Base-by-base conservation (phyloP, 2,329 filamentous ascomycete genomes). In the Apiospora saccharicola region DNA sequence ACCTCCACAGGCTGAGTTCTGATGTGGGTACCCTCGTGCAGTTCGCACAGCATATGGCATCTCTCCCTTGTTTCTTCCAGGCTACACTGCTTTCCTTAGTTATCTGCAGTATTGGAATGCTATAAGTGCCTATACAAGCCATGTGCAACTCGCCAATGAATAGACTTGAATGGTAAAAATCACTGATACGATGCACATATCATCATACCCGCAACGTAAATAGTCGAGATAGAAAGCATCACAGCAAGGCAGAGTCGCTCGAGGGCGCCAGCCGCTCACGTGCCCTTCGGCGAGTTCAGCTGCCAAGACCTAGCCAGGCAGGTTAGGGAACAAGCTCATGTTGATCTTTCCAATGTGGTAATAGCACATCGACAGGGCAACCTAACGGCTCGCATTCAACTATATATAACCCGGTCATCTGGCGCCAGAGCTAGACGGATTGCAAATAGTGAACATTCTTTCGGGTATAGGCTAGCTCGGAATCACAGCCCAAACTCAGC, bases 231-330 rank as follows among this genome's bases (percentile, higher is more conserved):
- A 6, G 22, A 7, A 8, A 41, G 37, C 37, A 41, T n/a, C 34
- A 13, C 22, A 7, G 41, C 34, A 64, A 64, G 34, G 34, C 57
- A 64, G 57, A 24, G 34, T 41, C 10, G 22, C 13, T 16, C 22
- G 53, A 34, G 57, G 3, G n/a, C 19, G 34, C 57, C 10, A 41
- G 57, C 57, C 57, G 12, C 57, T 64, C 57, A 41, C 57, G 57
- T 64, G 57, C 57, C 22, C 19, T 5, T 37, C 12, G 19, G n/a
- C 30, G 6, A 41, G 57, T 64, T 64, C 57, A 64, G 57, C 53
- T 61, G 53, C 53, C 53, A 61, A 61, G 53, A 61, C 53, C 53
- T 57, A 34, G 14, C 51, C 26, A 47, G 44, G 44, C 53, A 37
- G 30, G 30, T 61, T 34, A 41, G 24, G 22, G 34, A 19, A 41